phyloP scores from a whole-genome alignment of 148 eudicot genomes.

The Agrostemma githago region DNA sequence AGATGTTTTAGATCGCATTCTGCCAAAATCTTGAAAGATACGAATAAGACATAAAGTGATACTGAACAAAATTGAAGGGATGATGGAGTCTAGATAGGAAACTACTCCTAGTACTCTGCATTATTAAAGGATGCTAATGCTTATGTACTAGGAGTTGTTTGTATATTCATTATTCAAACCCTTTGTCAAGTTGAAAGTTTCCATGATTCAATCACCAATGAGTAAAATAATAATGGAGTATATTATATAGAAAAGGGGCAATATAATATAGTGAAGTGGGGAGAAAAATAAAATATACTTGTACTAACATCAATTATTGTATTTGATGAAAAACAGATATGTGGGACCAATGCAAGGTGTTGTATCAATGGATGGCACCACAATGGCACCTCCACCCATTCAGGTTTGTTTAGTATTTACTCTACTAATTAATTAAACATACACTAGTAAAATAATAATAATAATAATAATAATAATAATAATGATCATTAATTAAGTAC shows the following conservation, averaged over 20 bases:
- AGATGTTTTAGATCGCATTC: no score
- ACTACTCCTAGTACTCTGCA: neutral
- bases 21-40: no score
- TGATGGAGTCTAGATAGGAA: no score
- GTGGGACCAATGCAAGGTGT: slow-evolving; percentile 97
- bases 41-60: no score
- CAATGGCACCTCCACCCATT: slow-evolving; percentile 67
- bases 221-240: neutral
- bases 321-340: slow-evolving; percentile 46
- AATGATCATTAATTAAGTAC: neutral
- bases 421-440: slow-evolving; percentile 5
- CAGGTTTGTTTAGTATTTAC: slow-evolving; percentile 41
- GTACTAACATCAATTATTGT: slow-evolving; percentile 9
- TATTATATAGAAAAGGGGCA: slow-evolving; percentile 2
- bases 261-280: slow-evolving; percentile 7
- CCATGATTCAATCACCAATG: neutral
- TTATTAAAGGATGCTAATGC: neutral
- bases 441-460: neutral
- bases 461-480: no score
- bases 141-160: neutral
- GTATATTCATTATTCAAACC: neutral
- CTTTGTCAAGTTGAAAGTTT: neutral
- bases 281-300: neutral
- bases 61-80: neutral
- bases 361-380: slow-evolving; percentile 76